phyloP scores from a whole-genome alignment of 2,329 filamentous ascomycete genomes.

The Aspergillus calidoustus region DNA sequence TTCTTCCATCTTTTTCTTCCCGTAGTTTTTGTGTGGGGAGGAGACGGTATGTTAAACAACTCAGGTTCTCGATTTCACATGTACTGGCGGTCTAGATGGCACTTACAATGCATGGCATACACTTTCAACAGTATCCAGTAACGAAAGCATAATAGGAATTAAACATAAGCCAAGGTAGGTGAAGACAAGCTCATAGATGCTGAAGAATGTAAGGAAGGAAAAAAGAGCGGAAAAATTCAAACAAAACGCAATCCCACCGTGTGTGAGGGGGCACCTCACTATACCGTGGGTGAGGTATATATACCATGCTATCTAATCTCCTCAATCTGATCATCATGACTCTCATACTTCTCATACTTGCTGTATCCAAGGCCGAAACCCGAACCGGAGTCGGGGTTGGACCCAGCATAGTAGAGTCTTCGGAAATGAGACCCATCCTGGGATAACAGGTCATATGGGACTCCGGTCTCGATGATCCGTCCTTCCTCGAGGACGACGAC shows the following conservation, averaged over 20 bases:
- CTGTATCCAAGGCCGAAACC: conserved; percentile 13
- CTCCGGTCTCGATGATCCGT: conserved; percentile 41
- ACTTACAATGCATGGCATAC: too few relatives aligned
- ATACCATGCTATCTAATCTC: neutral
- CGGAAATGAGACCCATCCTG: conserved; percentile 42
- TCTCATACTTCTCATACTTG: neutral
- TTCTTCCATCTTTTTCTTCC: neutral
- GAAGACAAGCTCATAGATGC: neutral
- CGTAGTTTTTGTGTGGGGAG: neutral
- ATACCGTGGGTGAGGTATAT: neutral
- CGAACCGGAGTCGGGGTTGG: conserved; percentile 26
- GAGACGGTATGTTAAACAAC: neutral
- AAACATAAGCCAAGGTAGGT: neutral
- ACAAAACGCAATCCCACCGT: neutral
- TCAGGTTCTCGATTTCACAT: too few relatives aligned
- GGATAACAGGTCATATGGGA: conserved; percentile 42
- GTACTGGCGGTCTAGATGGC: too few relatives aligned
- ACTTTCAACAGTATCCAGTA: too few relatives aligned
- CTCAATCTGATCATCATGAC: neutral
- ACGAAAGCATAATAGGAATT: neutral
- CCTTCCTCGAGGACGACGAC: conserved; percentile 44
- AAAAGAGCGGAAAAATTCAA: neutral
- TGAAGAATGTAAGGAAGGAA: neutral
- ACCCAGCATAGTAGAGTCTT: conserved; percentile 37
- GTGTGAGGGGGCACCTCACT: neutral